Base-by-base conservation (phyloP, 2,329 filamentous ascomycete species). In the Pyrenophora teres region DNA sequence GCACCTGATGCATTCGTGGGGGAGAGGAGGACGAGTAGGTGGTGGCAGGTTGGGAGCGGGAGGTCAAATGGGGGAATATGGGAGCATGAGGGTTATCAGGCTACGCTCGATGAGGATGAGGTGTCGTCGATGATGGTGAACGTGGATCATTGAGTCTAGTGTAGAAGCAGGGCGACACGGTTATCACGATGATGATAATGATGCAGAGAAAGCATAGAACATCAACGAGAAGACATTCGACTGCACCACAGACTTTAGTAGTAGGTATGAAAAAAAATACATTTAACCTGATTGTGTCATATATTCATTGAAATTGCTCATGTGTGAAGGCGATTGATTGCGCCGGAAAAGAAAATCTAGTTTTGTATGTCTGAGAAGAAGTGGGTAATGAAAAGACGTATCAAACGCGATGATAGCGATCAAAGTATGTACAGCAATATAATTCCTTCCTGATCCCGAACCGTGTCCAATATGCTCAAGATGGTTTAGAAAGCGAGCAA, bases 401-500 rank as follows among this genome's bases (percentile, higher is more conserved):
- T 21, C 36, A 21, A 38, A 38, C 36, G 36, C 18, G 15, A 21
- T n/a, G 19, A 9, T 25, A 6, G 12, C 38, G 15, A 27, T 23
- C n/a, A 23, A 40, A 40, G 21, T 40, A 40, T 40, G 21, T 40
- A 40, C 38, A 40, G 23, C 19, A 40, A 30, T 30, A 30, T 12
- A 30, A 9, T 30, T 30, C 10, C 27, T 30, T 13, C 5, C 9
- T 30, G 10, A 30, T 30, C 27, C 27, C 27, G 27, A 30, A 30
- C 27, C 27, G 27, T 30, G 12, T 13, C 8, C 12, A 7, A 13
- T 30, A 7, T 10, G 19, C 42, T 45, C 13, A 13, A 35, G 21
- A 15, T 2, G 13, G 18, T 36, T 45, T 68, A 72, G 35, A 68
- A 66, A 39, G 59, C 63, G 15, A 71, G 47, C 36, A 72, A 37